Evolutionary conservation across 2,329 filamentous ascomycete species (phyloP).

Genomic region (Fusarium denticulatum): DNA sequence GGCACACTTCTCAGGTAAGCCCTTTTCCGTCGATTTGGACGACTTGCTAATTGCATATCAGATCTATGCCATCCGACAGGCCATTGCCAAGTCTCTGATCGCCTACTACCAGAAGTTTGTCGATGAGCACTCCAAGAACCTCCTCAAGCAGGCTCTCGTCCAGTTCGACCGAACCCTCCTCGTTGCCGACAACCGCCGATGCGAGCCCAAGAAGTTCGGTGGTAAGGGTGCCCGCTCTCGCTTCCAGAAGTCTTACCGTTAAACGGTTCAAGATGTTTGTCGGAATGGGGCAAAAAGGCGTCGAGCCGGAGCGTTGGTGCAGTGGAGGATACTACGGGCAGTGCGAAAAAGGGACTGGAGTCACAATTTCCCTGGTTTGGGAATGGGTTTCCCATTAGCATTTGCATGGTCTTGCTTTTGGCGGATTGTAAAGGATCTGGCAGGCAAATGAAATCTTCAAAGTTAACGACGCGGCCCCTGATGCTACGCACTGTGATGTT

Average conservation of each 20-base stretch:
- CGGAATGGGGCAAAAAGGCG: conserved; percentile 34
- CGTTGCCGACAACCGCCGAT: conserved; percentile 98
- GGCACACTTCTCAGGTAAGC: conserved; percentile 45
- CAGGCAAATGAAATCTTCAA: conserved; percentile 63
- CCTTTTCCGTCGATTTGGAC: background rate
- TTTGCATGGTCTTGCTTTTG: conserved; percentile 64
- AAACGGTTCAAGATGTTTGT: conserved; percentile 55
- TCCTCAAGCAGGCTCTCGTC: conserved; percentile 96
- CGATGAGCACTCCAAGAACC: conserved; percentile 99
- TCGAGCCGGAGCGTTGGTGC: conserved; percentile 35
- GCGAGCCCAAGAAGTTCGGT: conserved; percentile 98
- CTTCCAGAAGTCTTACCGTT: conserved; percentile 99
- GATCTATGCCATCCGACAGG: conserved; percentile 98
- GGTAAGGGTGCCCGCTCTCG: conserved; percentile 93
- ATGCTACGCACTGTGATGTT: conserved; percentile 37
- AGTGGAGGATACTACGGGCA: conserved; percentile 41
- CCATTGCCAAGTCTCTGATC: conserved; percentile 82
- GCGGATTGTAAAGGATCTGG: conserved; percentile 60
- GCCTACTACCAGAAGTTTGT: conserved; percentile 99
- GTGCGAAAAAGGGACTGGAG: conserved; percentile 51
- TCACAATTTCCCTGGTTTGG: conserved; percentile 52
- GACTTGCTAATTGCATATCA: conserved; percentile 70
- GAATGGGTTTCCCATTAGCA: conserved; percentile 57
- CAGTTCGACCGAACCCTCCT: conserved; percentile 97
- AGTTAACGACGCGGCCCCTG: conserved; percentile 47